phyloP scores from a whole-genome alignment of 208 protist species.

The Tritrichomonas musculus region DNA sequence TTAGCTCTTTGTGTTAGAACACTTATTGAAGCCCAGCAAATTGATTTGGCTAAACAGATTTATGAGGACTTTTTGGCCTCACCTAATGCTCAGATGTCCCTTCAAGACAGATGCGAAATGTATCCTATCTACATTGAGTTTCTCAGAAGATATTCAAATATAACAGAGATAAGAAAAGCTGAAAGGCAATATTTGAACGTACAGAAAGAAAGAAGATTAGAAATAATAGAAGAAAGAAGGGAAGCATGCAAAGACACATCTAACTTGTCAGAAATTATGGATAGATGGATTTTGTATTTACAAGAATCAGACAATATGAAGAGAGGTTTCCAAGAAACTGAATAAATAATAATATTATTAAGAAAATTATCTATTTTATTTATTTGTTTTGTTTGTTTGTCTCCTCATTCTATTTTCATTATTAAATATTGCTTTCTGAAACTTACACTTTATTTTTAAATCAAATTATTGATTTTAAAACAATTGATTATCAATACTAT shows the following conservation, averaged over 20 bases:
- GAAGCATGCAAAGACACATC: not conserved
- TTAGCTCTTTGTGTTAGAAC: not conserved
- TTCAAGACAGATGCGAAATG: not conserved
- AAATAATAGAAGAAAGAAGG: not conserved
- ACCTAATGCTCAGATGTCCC: not conserved
- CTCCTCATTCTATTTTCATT: no score
- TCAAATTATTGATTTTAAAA: no score
- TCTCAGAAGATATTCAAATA: not conserved
- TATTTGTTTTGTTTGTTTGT: no score
- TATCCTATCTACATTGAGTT: not conserved
- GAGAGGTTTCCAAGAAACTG: not conserved
- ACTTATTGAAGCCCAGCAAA: no score
- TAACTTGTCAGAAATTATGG: not conserved
- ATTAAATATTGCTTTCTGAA: no score
- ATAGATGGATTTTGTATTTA: slow-evolving; percentile 26
- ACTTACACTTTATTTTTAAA: no score
- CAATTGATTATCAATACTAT: no score
- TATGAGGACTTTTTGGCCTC: not conserved
- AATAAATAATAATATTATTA: no score
- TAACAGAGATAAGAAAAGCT: not conserved
- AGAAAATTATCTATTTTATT: no score
- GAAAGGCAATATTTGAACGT: not conserved
- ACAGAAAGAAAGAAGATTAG: not conserved
- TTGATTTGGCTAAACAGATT: not conserved
- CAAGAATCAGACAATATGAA: not conserved